These are phyloP conservation scores for Phytopythium oedochilum DNA, from an alignment of 352 stramenopile species.

Conservation along the genomic window DNA sequence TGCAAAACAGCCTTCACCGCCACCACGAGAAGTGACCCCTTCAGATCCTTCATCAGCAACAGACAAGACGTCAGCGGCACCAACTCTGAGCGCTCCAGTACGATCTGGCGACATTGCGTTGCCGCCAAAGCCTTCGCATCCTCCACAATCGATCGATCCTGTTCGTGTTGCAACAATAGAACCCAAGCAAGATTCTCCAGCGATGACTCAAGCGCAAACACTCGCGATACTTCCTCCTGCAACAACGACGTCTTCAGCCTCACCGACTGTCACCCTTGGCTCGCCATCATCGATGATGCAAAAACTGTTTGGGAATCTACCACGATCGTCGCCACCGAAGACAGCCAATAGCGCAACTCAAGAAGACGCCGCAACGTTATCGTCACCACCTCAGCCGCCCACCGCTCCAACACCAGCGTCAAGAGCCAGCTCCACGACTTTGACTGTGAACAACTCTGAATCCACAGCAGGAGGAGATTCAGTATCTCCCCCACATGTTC, in stretches of 20 bases:
- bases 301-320: background rate
- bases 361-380: no score
- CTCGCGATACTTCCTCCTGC: background rate
- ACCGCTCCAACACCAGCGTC: background rate
- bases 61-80: no score
- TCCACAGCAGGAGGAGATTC: background rate
- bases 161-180: background rate
- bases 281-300: slow-evolving; percentile 1
- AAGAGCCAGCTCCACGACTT: background rate
- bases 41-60: no score
- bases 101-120: background rate
- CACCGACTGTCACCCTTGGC: background rate
- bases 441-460: background rate
- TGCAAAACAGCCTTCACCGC: no score
- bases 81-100: no score
- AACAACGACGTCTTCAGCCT: background rate
- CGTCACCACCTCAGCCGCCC: background rate
- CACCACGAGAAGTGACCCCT: no score
- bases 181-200: background rate
- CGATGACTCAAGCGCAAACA: background rate
- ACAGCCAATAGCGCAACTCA: background rate
- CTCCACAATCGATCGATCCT: background rate
- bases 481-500: slow-evolving; percentile 14
- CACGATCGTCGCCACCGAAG: background rate
- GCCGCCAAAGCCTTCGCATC: background rate